These are phyloP conservation scores for Brassica rapa DNA, from an alignment of 345 rosid species.

Conservation along the genomic window DNA sequence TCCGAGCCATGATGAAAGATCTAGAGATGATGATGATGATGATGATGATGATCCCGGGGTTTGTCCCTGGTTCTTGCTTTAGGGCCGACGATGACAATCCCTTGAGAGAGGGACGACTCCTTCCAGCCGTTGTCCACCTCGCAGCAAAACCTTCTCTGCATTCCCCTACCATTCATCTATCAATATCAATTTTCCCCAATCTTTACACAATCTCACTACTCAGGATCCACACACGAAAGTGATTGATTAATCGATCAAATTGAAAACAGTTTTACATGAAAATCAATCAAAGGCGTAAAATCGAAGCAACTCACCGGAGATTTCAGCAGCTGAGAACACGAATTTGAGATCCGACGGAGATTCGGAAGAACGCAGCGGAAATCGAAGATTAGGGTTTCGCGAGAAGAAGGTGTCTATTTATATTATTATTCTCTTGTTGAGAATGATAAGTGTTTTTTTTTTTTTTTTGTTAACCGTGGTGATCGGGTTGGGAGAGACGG, in stretches of 20 bases:
- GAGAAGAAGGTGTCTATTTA: constrained; percentile 7
- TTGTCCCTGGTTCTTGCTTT: constrained; percentile 91
- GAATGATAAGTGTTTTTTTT: background rate
- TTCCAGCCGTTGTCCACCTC: constrained; percentile 83
- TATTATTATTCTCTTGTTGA: background rate
- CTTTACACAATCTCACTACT: constrained; percentile 34
- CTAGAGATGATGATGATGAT: constrained; percentile 4
- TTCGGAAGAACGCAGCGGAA: constrained; percentile 27
- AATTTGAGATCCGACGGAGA: constrained; percentile 23
- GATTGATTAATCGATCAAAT: background rate
- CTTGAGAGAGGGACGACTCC: constrained; percentile 81
- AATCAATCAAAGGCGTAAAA: constrained; percentile 12
- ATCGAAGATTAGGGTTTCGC: constrained; percentile 38
- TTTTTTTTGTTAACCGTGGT: constrained; percentile 17
- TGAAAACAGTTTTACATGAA: background rate
- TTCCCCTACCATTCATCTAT: constrained; percentile 81
- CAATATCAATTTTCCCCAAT: constrained; percentile 79
- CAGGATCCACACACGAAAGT: background rate
- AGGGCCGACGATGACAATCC: constrained; percentile 75
- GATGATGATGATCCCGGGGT: constrained; percentile 52
- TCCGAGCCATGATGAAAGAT: constrained; percentile 72
- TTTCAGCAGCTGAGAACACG: constrained; percentile 37
- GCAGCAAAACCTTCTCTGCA: constrained; percentile 80
- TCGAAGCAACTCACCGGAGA: constrained; percentile 38
- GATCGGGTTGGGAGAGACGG: constrained; percentile 25